Conservation (phyloP, 2,329 filamentous ascomycete species). For the Aspergillus spinulosporus region DNA sequence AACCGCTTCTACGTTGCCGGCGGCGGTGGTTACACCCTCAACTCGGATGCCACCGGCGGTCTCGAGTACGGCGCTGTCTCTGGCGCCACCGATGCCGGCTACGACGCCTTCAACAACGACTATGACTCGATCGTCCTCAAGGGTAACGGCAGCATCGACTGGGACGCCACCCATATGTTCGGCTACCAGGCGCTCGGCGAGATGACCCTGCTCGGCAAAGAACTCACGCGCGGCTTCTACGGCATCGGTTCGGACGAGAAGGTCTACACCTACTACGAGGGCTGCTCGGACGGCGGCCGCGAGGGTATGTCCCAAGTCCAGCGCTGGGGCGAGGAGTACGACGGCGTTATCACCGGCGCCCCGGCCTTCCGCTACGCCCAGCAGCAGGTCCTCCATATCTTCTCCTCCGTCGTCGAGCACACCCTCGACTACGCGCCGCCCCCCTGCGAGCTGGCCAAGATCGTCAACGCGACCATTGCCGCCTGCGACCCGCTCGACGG, state of each 20-base stretch:
- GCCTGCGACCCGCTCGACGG: constrained; percentile 60
- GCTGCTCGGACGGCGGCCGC: constrained; percentile 57
- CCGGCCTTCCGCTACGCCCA: constrained; percentile 49
- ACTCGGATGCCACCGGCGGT: constrained; percentile 40
- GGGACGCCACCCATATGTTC: constrained; percentile 37
- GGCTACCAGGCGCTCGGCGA: constrained; percentile 54
- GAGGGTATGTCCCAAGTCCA: constrained; percentile 57
- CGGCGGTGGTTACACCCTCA: constrained; percentile 48
- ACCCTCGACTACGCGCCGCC: constrained; percentile 46
- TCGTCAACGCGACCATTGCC: constrained; percentile 55
- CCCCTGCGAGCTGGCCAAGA: constrained; percentile 35
- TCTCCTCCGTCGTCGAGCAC: constrained; percentile 41
- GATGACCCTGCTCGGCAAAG: constrained; percentile 51
- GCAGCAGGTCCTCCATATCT: constrained; percentile 48
- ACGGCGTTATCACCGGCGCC: constrained; percentile 50
- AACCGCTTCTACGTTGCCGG: constrained; percentile 50
- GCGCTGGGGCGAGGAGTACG: constrained; percentile 50
- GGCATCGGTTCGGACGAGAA: constrained; percentile 26
- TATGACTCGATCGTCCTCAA: constrained; percentile 43
- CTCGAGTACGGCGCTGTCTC: constrained; percentile 45
- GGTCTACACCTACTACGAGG: constrained; percentile 53
- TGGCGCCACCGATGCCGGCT: constrained; percentile 48
- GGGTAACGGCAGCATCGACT: constrained; percentile 49
- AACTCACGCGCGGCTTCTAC: constrained; percentile 47
- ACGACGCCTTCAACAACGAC: constrained; percentile 44